Base-by-base conservation (phyloP, 371 early-diverging fungal genomes). In the Mucor lusitanicus region DNA sequence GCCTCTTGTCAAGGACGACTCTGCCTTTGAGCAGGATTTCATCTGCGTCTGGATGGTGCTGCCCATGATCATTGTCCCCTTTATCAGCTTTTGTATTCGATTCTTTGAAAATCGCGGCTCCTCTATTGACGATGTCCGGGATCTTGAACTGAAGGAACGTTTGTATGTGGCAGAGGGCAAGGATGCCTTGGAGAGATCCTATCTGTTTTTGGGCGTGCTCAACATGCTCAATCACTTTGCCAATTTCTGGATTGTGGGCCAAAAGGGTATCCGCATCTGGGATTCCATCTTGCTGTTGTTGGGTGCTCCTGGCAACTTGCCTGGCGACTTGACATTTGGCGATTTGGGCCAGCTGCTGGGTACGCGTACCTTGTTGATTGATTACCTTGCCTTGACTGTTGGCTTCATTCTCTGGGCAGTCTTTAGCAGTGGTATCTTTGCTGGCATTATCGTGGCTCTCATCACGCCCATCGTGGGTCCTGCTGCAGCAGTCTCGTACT, bases 221-320 rank as follows among this genome's bases (percentile, higher is more conserved):
- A 75, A 75, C 17, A 66, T 75, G 61, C 3, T 72, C 0, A 6
- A 67, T 0, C 69, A 72, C 23, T 69, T 39, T 25, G 58, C 40
- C 8, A n/a, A 64, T 3, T 64, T 50, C 46, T 25, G 59, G 27
- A 32, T 35, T 5, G 17, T 68, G 1, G 53, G 33, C 5, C 40
- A 53, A 15, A 32, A 63, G 27, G 69, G 72, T 19, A 68, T 75
- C 23, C 64, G 55, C 25, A n/a, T 75, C 21, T 48, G 60, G 40
- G 75, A 72, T 44, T 40, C 72, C 3, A 12, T 75, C 6, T 15
- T 71, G 8, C 27, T 75, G 40, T 37, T 75, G 1, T 46, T 71
- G 13, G 53, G 55, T 25, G 69, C 69, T 12, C 73, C 73, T 21
- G 54, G 46, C n/a, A 61, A 54, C 32, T 46, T 73, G 6, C 69